These are phyloP conservation scores for Dioscorea cayenensis DNA, from an alignment of 116 monocot genomes.

Conservation along the genomic window DNA sequence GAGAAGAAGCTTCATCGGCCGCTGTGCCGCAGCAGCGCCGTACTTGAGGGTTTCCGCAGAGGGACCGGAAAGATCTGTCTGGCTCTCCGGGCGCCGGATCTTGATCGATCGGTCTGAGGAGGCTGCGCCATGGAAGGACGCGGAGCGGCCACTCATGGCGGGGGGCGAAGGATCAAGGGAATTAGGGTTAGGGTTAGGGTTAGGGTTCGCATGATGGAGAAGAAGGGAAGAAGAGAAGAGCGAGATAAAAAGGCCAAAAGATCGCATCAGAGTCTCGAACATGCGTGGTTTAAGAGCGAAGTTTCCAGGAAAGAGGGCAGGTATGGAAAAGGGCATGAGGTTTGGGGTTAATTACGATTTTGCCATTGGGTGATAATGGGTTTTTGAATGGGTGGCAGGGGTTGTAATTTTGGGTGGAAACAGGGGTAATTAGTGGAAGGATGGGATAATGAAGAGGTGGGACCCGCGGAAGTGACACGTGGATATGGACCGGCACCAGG, in stretches of 20 bases:
- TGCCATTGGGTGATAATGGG: background rate
- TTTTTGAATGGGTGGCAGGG: background rate
- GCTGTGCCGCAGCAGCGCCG: background rate
- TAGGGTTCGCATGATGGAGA: background rate
- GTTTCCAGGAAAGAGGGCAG: background rate
- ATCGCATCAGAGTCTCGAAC: background rate
- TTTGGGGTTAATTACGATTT: background rate
- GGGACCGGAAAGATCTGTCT: background rate
- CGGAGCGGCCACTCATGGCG: background rate
- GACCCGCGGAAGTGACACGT: background rate
- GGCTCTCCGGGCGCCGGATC: background rate
- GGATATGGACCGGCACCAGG: background rate
- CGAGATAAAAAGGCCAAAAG: background rate
- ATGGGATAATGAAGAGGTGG: background rate
- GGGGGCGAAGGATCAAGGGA: background rate
- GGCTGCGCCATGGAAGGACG: background rate
- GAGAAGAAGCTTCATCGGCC: conserved; percentile 38
- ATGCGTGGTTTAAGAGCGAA: background rate
- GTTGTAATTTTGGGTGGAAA: background rate
- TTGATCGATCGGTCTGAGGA: background rate
- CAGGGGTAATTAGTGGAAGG: background rate
- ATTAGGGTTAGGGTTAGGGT: background rate
- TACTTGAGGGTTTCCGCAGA: background rate
- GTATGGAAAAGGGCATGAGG: background rate
- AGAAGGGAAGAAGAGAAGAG: background rate